A percentile compares a stretch with the other conserved stretches of the same genome.
Conservation (phyloP, 495 filamentous ascomycete species). For the Ascobolus immersus region DNA sequence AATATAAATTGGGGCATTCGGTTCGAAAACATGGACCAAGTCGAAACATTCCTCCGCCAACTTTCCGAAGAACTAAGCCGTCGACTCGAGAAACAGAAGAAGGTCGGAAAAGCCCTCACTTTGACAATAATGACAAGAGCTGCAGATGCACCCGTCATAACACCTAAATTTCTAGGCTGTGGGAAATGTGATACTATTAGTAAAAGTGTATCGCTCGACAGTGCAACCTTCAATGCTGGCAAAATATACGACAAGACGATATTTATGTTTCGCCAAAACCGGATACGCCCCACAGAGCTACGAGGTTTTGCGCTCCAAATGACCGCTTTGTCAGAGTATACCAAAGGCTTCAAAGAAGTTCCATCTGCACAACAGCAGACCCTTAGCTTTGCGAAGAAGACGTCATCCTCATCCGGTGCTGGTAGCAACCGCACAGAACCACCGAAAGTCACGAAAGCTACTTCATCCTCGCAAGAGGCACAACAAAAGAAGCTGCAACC, state of each 20-base stretch:
- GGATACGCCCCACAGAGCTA: conserved; percentile 69
- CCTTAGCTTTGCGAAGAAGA: too few relatives aligned
- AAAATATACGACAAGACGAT: conserved; percentile 55
- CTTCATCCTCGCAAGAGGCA: too few relatives aligned
- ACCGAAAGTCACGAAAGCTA: too few relatives aligned
- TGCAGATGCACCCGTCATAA: conserved; percentile 65
- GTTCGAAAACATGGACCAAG: conserved; percentile 69
- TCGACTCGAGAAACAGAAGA: conserved; percentile 50
- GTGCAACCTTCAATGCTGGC: conserved; percentile 49
- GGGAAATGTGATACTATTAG: conserved; percentile 85
- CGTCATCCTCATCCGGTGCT: too few relatives aligned
- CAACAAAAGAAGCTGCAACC: too few relatives aligned
- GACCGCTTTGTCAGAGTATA: too few relatives aligned
- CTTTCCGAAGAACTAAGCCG: conserved; percentile 61
- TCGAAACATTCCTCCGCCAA: conserved; percentile 65
- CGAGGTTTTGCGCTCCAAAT: conserved; percentile 75
- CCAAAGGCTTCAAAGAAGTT: too few relatives aligned
- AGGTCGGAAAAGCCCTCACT: conserved; percentile 67
- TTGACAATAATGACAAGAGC: conserved; percentile 83
- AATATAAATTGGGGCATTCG: conserved; percentile 97
- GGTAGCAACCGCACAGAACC: too few relatives aligned
- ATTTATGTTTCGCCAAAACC: conserved; percentile 54
- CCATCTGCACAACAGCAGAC: too few relatives aligned
- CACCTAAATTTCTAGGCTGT: conserved; percentile 82
- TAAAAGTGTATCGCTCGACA: conserved; percentile 57